phyloP scores from a whole-genome alignment of 2,329 filamentous ascomycete genomes.

The Rutstroemia sp. region DNA sequence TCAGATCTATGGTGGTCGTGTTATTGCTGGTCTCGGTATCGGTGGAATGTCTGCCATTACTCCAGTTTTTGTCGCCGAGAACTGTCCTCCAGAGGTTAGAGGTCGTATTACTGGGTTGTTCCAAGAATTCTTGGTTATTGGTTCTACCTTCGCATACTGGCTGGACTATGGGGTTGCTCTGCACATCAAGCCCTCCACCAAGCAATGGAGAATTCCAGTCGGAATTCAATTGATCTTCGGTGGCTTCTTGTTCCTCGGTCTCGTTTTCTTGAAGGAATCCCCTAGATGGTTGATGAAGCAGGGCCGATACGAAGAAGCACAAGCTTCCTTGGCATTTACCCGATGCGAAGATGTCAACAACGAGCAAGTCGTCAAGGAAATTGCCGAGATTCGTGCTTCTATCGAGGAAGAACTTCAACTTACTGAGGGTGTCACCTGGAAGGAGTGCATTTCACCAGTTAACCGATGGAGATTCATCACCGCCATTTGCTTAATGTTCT shows the following conservation, averaged over 20 bases:
- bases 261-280: slow-evolving; percentile 24
- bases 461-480: slow-evolving; percentile 35
- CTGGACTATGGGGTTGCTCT: slow-evolving; percentile 37
- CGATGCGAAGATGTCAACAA: slow-evolving; percentile 49
- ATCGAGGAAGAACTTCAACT: slow-evolving; percentile 67
- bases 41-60: slow-evolving; percentile 40
- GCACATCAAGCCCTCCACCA: slow-evolving; percentile 32
- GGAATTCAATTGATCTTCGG: slow-evolving; percentile 18
- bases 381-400: slow-evolving; percentile 54
- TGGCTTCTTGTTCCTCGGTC: slow-evolving; percentile 33
- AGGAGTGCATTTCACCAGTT: slow-evolving; percentile 30
- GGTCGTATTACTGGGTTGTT: slow-evolving; percentile 37
- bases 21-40: slow-evolving; percentile 31
- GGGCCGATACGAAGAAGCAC: slow-evolving; percentile 51
- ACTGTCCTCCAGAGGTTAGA: slow-evolving; percentile 36
- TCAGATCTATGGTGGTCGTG: slow-evolving; percentile 19
- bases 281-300: slow-evolving; percentile 65
- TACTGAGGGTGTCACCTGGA: slow-evolving; percentile 55
- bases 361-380: slow-evolving; percentile 51
- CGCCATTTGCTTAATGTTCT: slow-evolving; percentile 38
- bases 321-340: slow-evolving; percentile 45
- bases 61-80: slow-evolving; percentile 40
- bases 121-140: slow-evolving; percentile 33
- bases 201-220: slow-evolving; percentile 41
- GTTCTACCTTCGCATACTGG: slow-evolving; percentile 44